Evolutionary conservation across 257 asterid species (phyloP), one percentile per base, ranked within the genome.

Genomic region (Cinchona pubescens): DNA sequence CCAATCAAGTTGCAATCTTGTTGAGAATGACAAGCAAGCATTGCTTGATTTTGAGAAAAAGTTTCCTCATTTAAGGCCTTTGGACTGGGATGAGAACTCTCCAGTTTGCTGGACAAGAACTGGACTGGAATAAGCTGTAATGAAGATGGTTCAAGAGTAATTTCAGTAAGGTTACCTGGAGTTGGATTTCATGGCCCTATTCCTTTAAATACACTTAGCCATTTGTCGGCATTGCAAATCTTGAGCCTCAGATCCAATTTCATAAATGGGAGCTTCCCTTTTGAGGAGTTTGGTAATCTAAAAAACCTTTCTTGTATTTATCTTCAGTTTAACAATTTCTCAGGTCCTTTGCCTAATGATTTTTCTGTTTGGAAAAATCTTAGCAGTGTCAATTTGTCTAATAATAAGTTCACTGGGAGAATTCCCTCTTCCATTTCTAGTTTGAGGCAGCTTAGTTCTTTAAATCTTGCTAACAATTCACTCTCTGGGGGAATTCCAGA

Each of bases 191-290:
- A 83, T 64, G 98, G 98, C 48, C 90, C 94, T 18, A 85, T 93
- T 75, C 98, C 98, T 6, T 30, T 30, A 14, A 82, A 88, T 67
- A 88, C 97, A 0, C 76, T 91, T 32, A 79, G 91, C 86, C 85
- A 96, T 4, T 82, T 93, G 61, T 85, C 97, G n/a, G 93, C 92
- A 48, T 80, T 93, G 87, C 95, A 91, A 90, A 90, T 94, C 89
- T 82, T 95, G 91, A 92, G 98, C 88, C 98, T 95, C 78, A 91
- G 99, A 87, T 87, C 98, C 77, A 95, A 92, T 80, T 90, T 85
- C 78, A 89, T 95, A 66, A 87, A 56, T 62, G 99, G 99, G 51
- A 62, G 78, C 53, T 87, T 95, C 72, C 99, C 99, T 67, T 46
- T 38, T 30, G 98, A 91, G 42, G 98, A 91, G 42, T 86, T 92